Evolutionary conservation across 2,329 filamentous ascomycete species (phyloP), one percentile per base, ranked within the genome.

Genomic region (Penicillium decumbens): DNA sequence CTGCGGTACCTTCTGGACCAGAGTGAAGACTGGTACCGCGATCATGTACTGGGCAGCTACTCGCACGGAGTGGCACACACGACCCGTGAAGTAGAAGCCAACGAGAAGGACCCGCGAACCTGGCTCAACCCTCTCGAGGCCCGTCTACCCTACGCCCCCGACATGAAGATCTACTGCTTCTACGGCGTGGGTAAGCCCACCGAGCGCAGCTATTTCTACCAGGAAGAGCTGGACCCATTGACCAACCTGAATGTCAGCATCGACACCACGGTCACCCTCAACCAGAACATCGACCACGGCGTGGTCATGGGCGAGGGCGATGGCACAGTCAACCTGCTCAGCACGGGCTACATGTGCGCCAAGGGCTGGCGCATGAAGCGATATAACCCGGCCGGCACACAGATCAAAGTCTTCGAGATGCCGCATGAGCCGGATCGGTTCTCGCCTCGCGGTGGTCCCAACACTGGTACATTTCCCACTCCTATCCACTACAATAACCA

Each of bases 71-170:
- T 98, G 24, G 93, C 93, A 0, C 85, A 89, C 54, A 93, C 88
- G 0, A 77, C 75, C 6, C 80, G 80, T 8, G 86, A 95, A 70
- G 89, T 98, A 0, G 87, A 95, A 64, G 82, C 80, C 44, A 93
- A 93, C 66, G 85, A 91, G 62, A 71, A 82, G n/a, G 80, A 88
- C 55, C 82, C 81, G 2, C 77, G 75, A 43, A 98, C 95, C 66
- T 98, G 93, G 93, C 82, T 95, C 53, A 98, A 98, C 65, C 93
- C 93, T 0, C 81, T 97, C n/a, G 92, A 97, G 68, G 88, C 89
- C 0, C 81, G 92, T 1, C 77, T 97, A 0, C 93, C 93, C 0
- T 77, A 89, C 18, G 92, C 93, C 1, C 92, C 93, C 0, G 88
- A 83, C 63, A 76, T 98, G 64, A 96, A 95, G 68, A 89, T 98